phyloP scores from a whole-genome alignment of 2,329 filamentous ascomycete genomes.

The Aureobasidium sp. region DNA sequence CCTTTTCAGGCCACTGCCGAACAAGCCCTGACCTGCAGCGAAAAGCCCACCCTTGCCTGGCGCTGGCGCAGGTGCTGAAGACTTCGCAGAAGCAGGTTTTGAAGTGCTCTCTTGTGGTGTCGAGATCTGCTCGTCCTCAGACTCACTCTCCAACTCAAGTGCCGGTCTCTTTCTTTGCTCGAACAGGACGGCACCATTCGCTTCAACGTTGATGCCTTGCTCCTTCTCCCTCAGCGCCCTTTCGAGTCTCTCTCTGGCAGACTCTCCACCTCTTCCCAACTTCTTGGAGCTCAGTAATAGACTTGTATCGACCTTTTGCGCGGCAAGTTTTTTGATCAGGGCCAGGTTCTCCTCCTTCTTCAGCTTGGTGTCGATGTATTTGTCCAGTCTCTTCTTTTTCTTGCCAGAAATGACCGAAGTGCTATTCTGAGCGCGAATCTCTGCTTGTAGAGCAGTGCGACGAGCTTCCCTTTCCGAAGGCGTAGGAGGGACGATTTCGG shows the following conservation, averaged over 20 bases:
- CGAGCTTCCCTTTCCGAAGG: slow-evolving; percentile 46
- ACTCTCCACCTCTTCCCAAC: slow-evolving; percentile 63
- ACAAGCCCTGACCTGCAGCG: slow-evolving; percentile 13
- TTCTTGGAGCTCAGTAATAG: slow-evolving; percentile 69
- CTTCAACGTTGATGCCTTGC: slow-evolving; percentile 51
- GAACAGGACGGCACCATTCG: slow-evolving; percentile 47
- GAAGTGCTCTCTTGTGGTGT: slow-evolving; percentile 7
- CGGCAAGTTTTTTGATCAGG: slow-evolving; percentile 73
- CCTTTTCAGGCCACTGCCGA: slow-evolving; percentile 77
- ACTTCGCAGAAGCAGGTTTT: background rate
- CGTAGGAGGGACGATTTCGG: slow-evolving; percentile 36
- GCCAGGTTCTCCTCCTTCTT: slow-evolving; percentile 86
- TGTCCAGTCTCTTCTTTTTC: slow-evolving; percentile 59
- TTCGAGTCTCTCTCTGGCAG: slow-evolving; percentile 58
- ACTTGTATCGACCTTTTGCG: slow-evolving; percentile 71
- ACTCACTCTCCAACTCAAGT: slow-evolving; percentile 14
- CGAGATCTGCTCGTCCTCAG: slow-evolving; percentile 12
- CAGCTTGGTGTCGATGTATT: slow-evolving; percentile 79
- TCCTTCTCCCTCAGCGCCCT: slow-evolving; percentile 55
- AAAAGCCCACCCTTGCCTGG: background rate
- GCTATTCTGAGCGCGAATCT: slow-evolving; percentile 42
- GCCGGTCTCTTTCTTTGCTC: slow-evolving; percentile 24
- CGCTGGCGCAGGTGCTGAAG: background rate
- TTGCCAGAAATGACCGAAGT: slow-evolving; percentile 48
- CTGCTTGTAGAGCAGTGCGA: slow-evolving; percentile 41